A percentile compares a stretch with the other conserved stretches of the same genome.
These are phyloP conservation scores for Synchytrium microbalum DNA, from an alignment of 371 early-diverging fungal species.

Conservation along the genomic window DNA sequence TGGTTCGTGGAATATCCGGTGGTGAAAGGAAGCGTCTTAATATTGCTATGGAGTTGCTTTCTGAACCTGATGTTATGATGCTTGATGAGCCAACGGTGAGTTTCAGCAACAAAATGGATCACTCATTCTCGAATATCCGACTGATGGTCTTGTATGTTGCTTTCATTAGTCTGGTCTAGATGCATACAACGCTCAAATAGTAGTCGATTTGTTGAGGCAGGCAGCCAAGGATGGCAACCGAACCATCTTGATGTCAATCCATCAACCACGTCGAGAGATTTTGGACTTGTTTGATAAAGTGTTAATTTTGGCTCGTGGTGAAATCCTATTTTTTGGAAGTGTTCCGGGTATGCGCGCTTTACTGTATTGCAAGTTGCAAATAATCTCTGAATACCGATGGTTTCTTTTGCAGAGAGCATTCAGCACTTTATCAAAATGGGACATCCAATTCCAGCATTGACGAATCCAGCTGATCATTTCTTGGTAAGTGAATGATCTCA, in stretches of 20 bases:
- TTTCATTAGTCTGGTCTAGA: conserved; percentile 58
- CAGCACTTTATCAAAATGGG: not conserved
- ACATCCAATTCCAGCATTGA: conserved; percentile 22
- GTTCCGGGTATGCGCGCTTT: not conserved
- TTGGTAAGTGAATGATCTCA: conserved; percentile 14
- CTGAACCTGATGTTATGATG: conserved; percentile 72
- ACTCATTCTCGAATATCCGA: not conserved
- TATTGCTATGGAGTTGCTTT: conserved; percentile 80
- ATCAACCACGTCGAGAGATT: conserved; percentile 87
- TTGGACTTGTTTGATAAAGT: conserved; percentile 83
- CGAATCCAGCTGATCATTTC: conserved; percentile 40
- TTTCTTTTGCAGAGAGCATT: not conserved
- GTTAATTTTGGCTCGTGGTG: conserved; percentile 64
- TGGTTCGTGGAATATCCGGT: conserved; percentile 85
- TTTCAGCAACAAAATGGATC: no score
- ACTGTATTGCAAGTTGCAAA: not conserved
- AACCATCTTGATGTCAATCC: conserved; percentile 86
- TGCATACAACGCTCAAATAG: conserved; percentile 85
- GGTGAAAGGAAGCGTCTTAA: conserved; percentile 87
- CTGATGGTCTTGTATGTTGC: conserved; percentile 37
- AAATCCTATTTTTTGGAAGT: not conserved
- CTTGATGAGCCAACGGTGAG: conserved; percentile 40
- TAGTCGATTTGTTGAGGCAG: conserved; percentile 73
- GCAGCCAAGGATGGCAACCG: conserved; percentile 68
- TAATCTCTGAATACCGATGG: no score